Evolutionary conservation across 495 filamentous ascomycete species (phyloP).

Genomic region (Podospora fimiseda): DNA sequence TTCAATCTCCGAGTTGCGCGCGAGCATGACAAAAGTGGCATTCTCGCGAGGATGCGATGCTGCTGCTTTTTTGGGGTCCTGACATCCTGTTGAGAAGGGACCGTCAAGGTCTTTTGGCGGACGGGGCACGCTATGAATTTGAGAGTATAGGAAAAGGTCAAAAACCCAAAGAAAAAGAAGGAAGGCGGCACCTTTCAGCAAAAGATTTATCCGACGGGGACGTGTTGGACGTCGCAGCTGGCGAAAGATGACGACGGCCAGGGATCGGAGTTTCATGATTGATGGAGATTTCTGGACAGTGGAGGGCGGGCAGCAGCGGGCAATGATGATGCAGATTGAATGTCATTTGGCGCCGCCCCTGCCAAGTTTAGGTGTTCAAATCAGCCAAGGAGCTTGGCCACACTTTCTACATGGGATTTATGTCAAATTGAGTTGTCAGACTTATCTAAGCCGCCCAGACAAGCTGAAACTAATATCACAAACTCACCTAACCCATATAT

Average conservation of each 20-base stretch:
- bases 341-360: too few species aligned
- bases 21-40: slow-evolving; percentile 88
- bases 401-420: too few species aligned
- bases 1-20: slow-evolving; percentile 83
- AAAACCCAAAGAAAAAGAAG: not conserved
- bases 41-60: slow-evolving; percentile 62
- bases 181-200: not conserved
- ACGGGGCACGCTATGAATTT: not conserved
- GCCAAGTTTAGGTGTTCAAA: too few species aligned
- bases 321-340: too few species aligned
- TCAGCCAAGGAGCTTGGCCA: too few species aligned
- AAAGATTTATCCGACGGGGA: not conserved
- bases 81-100: slow-evolving; percentile 37
- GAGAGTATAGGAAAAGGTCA: not conserved
- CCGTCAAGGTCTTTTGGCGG: slow-evolving; percentile 30
- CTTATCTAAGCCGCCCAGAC: too few species aligned
- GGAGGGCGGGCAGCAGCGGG: too few species aligned
- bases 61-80: slow-evolving; percentile 33
- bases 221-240: slow-evolving; percentile 4
- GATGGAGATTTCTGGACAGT: not conserved
- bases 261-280: slow-evolving; percentile 1
- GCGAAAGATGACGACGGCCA: slow-evolving; percentile 1
- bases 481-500: too few species aligned
- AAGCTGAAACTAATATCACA: too few species aligned
- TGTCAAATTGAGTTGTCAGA: too few species aligned